Percentiles rank a stretch among this genome's conserved stretches.
Conservation (phyloP, 2,329 filamentous ascomycete species). For the Periconia macrospinosa region DNA sequence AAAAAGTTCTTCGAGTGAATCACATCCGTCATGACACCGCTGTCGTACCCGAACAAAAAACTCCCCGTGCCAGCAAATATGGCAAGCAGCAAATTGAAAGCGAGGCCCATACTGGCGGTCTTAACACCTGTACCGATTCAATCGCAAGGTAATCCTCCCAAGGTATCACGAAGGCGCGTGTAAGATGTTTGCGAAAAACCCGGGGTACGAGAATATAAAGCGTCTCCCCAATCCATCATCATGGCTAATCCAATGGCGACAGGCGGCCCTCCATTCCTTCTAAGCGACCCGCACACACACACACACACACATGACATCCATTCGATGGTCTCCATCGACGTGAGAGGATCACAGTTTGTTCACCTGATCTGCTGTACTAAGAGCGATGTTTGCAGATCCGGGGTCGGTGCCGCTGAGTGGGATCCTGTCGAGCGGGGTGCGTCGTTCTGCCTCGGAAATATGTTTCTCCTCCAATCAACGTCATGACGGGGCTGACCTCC, state of each 20-base stretch:
- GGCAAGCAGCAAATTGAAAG: constrained; percentile 47
- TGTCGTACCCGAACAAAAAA: constrained; percentile 47
- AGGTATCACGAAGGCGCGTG: no score
- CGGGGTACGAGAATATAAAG: no score
- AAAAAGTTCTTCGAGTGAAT: constrained; percentile 61
- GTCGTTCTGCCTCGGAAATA: neutral
- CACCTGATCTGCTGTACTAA: neutral
- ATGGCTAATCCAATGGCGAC: no score
- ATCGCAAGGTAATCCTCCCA: no score
- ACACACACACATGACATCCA: no score
- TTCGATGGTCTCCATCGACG: no score
- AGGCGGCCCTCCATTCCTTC: no score
- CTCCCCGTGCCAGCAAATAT: constrained; percentile 49
- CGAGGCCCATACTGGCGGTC: constrained; percentile 40
- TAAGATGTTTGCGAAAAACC: no score
- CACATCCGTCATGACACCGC: constrained; percentile 51
- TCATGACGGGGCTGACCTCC: no score
- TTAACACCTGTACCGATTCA: neutral
- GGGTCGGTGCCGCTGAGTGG: neutral
- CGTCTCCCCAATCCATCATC: no score
- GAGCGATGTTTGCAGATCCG: neutral
- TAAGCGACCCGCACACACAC: no score
- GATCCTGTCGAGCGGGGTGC: neutral
- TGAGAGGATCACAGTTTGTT: neutral
- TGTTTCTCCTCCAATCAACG: neutral